These are phyloP conservation scores for Corniculantispora saksenae DNA, from an alignment of 2,329 filamentous ascomycete genomes.

Conservation along the genomic window DNA sequence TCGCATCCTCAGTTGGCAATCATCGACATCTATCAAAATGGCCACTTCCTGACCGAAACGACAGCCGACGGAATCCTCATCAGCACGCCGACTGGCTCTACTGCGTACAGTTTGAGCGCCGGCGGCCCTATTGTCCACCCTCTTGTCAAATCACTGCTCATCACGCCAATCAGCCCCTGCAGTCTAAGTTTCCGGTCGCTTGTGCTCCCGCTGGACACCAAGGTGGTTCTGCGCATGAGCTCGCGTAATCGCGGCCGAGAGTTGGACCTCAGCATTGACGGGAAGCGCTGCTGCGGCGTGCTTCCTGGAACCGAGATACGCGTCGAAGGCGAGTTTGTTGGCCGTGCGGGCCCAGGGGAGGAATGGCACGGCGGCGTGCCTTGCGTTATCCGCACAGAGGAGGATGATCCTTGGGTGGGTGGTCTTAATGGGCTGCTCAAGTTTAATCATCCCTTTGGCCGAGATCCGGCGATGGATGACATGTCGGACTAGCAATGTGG, in stretches of 20 bases:
- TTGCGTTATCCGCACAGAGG: conserved; percentile 76
- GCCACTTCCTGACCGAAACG: conserved; percentile 86
- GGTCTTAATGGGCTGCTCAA: conserved; percentile 91
- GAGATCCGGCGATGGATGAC: conserved; percentile 35
- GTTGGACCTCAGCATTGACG: conserved; percentile 78
- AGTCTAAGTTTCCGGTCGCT: conserved; percentile 90
- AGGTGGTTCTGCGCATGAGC: conserved; percentile 79
- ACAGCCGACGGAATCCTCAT: conserved; percentile 95
- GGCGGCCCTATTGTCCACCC: conserved; percentile 95
- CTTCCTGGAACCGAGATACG: conserved; percentile 80
- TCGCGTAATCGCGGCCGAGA: conserved; percentile 76
- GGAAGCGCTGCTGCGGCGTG: conserved; percentile 67
- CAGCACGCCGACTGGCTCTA: conserved; percentile 90
- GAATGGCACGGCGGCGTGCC: conserved; percentile 81
- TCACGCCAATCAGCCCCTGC: conserved; percentile 92
- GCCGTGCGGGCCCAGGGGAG: conserved; percentile 39
- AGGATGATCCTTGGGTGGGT: conserved; percentile 94
- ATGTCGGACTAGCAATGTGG: conserved; percentile 26
- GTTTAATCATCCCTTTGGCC: conserved; percentile 95
- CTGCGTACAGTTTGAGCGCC: conserved; percentile 90
- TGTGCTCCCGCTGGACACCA: conserved; percentile 82
- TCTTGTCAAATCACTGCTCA: conserved; percentile 80
- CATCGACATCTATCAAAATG: conserved; percentile 87
- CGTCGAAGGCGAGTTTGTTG: conserved; percentile 83
- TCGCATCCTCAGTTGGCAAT: conserved; percentile 87